Percentiles rank a stretch among this genome's conserved stretches.
These are phyloP conservation scores for Saitozyma sp. DNA, from an alignment of 768 basidiomycete genomes.

Conservation along the genomic window DNA sequence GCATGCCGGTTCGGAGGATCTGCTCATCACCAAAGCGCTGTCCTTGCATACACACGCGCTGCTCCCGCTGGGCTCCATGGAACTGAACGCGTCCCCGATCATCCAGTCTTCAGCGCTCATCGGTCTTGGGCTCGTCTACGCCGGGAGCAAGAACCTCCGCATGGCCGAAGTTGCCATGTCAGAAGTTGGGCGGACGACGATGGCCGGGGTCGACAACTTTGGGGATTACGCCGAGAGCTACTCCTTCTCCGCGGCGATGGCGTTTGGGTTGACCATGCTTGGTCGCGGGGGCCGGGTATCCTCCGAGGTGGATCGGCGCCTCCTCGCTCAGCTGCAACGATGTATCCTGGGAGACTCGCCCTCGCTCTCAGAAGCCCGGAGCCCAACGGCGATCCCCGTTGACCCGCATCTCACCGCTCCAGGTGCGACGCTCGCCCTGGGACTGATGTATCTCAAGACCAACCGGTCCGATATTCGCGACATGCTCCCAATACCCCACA, in stretches of 20 bases:
- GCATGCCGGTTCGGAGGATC: slow-evolving; percentile 78
- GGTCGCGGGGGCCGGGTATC: slow-evolving; percentile 68
- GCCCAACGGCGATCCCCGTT: slow-evolving; percentile 53
- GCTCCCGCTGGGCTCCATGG: slow-evolving; percentile 79
- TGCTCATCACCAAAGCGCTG: slow-evolving; percentile 84
- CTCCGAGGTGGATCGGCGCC: slow-evolving; percentile 72
- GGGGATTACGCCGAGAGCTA: slow-evolving; percentile 91
- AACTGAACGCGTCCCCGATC: slow-evolving; percentile 84
- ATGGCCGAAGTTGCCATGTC: slow-evolving; percentile 90
- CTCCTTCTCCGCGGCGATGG: slow-evolving; percentile 79
- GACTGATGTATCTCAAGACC: slow-evolving; percentile 88
- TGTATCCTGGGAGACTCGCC: slow-evolving; percentile 66
- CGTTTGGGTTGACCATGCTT: slow-evolving; percentile 96
- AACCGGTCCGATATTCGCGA: slow-evolving; percentile 82
- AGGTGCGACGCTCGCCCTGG: slow-evolving; percentile 83
- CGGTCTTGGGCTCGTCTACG: slow-evolving; percentile 84
- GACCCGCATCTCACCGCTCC: slow-evolving; percentile 90
- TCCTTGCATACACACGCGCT: slow-evolving; percentile 92
- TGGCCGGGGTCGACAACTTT: slow-evolving; percentile 77
- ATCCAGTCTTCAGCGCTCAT: slow-evolving; percentile 86
- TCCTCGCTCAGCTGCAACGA: slow-evolving; percentile 68
- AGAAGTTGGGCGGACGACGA: slow-evolving; percentile 75
- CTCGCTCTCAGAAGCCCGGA: neutral
- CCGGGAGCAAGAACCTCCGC: slow-evolving; percentile 79
- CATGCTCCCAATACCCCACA: slow-evolving; percentile 77